Conservation (phyloP, 2,329 filamentous ascomycete species). For the Colletotrichum eremochloae region DNA sequence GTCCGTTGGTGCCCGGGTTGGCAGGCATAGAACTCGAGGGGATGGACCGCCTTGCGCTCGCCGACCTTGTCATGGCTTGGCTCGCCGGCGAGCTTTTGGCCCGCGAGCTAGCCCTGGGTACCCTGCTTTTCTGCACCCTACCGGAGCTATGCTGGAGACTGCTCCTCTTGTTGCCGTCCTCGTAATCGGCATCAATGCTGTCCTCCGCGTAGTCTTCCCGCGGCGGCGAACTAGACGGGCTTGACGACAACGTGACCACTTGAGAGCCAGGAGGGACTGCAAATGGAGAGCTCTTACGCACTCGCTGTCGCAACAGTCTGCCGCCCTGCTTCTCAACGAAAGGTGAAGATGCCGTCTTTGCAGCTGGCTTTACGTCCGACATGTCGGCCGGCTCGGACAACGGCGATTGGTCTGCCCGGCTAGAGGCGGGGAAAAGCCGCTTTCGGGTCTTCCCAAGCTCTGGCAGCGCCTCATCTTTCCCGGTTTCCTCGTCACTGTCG, state of each 20-base stretch:
- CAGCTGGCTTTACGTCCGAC: conserved; percentile 38
- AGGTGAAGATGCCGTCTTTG: conserved; percentile 35
- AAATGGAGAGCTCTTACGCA: conserved; percentile 43
- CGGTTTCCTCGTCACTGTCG: conserved; percentile 46
- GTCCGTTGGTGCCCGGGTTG: background rate
- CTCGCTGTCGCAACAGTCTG: conserved; percentile 7
- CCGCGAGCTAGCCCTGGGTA: background rate
- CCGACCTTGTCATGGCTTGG: background rate
- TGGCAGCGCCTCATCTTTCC: conserved; percentile 43
- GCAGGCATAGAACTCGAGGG: conserved; percentile 19
- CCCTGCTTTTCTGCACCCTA: conserved; percentile 44
- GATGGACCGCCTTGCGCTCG: conserved; percentile 3
- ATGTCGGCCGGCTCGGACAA: conserved; percentile 43
- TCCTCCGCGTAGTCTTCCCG: conserved; percentile 56
- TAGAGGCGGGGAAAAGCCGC: conserved; percentile 51
- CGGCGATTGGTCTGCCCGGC: conserved; percentile 46
- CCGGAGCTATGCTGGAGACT: conserved; percentile 40
- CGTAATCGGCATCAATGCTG: conserved; percentile 53
- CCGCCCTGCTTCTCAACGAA: background rate
- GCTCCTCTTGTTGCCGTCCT: conserved; percentile 39
- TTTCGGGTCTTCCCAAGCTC: conserved; percentile 21
- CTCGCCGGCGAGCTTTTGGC: conserved; percentile 31
- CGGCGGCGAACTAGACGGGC: conserved; percentile 37
- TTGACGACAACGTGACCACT: conserved; percentile 51
- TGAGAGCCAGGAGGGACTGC: conserved; percentile 49